Evolutionary conservation across 306 rosid species (phyloP).

Genomic region (Hylodesmum podocarpum): DNA sequence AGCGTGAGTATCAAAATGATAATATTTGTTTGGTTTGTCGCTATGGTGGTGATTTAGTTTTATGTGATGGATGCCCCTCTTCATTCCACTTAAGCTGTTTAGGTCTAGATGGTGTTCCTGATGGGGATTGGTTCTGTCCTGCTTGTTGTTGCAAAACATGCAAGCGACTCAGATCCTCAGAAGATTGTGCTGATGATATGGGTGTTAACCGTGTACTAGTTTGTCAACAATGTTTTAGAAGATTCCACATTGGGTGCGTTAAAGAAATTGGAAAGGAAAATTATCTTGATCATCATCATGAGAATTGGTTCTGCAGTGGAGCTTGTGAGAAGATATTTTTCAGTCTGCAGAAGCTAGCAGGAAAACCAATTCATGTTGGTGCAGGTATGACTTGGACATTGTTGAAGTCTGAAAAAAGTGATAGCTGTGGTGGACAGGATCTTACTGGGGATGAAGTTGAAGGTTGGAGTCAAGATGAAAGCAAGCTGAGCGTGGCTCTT

Average conservation of each 20-base stretch:
- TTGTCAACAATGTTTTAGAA: conserved; percentile 61
- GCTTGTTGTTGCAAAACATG: conserved; percentile 62
- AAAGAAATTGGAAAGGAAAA: not conserved
- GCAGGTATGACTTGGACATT: conserved; percentile 53
- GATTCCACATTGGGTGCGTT: conserved; percentile 49
- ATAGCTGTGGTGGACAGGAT: not conserved
- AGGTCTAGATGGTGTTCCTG: conserved; percentile 36
- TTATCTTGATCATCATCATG: not conserved
- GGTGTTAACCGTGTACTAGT: not conserved
- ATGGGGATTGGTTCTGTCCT: conserved; percentile 72
- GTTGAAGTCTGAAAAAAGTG: conserved; percentile 25
- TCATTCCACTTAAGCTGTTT: conserved; percentile 52
- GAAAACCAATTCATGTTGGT: conserved; percentile 43
- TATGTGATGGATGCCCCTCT: conserved; percentile 66
- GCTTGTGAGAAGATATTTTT: conserved; percentile 44
- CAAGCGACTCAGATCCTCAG: not conserved
- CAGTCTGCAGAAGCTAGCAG: conserved; percentile 41
- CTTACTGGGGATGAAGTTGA: conserved; percentile 7
- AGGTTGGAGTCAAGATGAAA: not conserved
- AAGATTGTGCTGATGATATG: not conserved
- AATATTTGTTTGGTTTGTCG: conserved; percentile 50
- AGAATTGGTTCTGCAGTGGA: conserved; percentile 49
- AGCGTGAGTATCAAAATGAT: conserved; percentile 14
- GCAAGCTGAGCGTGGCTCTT: conserved; percentile 49
- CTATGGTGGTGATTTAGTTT: conserved; percentile 52